Conservation (phyloP, 129 eudicot species). For the Pulicaria dysenterica region DNA sequence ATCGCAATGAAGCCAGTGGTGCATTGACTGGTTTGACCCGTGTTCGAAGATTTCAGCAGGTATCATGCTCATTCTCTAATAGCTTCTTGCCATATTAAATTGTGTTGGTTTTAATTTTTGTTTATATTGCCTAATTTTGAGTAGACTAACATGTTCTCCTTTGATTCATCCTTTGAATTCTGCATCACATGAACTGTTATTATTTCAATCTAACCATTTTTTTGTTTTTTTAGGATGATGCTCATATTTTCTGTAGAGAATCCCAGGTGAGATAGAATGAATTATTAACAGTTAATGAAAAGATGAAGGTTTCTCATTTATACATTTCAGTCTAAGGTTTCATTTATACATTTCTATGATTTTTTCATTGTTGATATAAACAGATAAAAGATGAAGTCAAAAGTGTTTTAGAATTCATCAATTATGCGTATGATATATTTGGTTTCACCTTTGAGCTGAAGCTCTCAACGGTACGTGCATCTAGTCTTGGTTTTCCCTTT, state of each 20-base stretch:
- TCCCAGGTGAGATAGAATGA: slow-evolving; percentile 61
- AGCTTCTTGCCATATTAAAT: neutral
- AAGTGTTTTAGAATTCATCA: slow-evolving; percentile 73
- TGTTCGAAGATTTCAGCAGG: slow-evolving; percentile 97
- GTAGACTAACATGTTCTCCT: neutral
- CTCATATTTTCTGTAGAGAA: slow-evolving; percentile 98
- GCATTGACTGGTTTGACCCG: slow-evolving; percentile 95
- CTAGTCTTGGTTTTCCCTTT: neutral
- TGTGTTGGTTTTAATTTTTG: neutral
- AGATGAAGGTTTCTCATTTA: neutral
- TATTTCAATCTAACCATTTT: slow-evolving; percentile 20
- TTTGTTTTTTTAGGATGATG: slow-evolving; percentile 72
- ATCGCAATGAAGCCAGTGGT: slow-evolving; percentile 98
- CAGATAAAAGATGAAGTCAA: slow-evolving; percentile 98
- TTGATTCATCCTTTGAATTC: too few relatives aligned
- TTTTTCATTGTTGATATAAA: neutral
- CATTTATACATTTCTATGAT: slow-evolving; percentile 18
- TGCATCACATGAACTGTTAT: neutral
- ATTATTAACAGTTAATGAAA: too few relatives aligned
- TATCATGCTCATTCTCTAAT: slow-evolving; percentile 11
- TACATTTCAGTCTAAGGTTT: neutral
- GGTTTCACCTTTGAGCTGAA: slow-evolving; percentile 94
- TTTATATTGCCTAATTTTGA: neutral
- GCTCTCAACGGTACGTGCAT: slow-evolving; percentile 77
- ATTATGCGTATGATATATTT: slow-evolving; percentile 59